Base-by-base conservation (phyloP, 2,329 filamentous ascomycete genomes). In the Fulvia fulva region DNA sequence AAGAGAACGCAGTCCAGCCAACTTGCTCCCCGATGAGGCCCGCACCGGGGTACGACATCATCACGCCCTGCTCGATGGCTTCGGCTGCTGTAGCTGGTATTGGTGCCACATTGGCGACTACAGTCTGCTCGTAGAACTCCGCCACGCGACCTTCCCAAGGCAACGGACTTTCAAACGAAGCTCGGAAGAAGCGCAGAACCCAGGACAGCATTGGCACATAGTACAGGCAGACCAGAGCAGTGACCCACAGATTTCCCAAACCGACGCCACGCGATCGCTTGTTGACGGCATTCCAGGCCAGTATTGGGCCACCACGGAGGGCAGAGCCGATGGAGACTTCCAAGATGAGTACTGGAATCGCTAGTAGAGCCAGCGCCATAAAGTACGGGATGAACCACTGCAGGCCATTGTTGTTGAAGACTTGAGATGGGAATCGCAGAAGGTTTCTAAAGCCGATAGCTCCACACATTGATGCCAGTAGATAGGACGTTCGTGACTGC, bases 361-460 rank as follows among this genome's bases (percentile, higher is more conserved):
- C 81, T 57, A 85, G 76, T 11, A 83, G 69, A 57, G 82, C 80
- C 16, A 84, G 76, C 5, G 80, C 79, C 56, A 84, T 71, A 4
- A 84, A 67, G 60, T 84, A 85, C 0, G 82, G 82, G 19, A 84
- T 78, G 68, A 83, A 85, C 82, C 82, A 85, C 64, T 84, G 82
- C 5, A 84, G 73, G 2, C 82, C 82, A 56, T 82, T 77, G 67
- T 84, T 84, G 72, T 84, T 84, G 76, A 82, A 85, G 1, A 83
- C 77, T 41, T 82, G 79, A 0, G 81, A 83, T 1, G 82, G 82
- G 59, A 84, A 84, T 26, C 82, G 76, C 21, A 84, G 74, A 23
- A 84, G 73, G 65, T 84, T 84, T 26, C 82, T 82, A 73, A 83
- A 81, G 50, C 82, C 82, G 1, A 80, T 81, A 63, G 80, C 82